Evolutionary conservation across 176 grass and related monocot genomes (phyloP).

Genomic region (Phragmites australis): DNA sequence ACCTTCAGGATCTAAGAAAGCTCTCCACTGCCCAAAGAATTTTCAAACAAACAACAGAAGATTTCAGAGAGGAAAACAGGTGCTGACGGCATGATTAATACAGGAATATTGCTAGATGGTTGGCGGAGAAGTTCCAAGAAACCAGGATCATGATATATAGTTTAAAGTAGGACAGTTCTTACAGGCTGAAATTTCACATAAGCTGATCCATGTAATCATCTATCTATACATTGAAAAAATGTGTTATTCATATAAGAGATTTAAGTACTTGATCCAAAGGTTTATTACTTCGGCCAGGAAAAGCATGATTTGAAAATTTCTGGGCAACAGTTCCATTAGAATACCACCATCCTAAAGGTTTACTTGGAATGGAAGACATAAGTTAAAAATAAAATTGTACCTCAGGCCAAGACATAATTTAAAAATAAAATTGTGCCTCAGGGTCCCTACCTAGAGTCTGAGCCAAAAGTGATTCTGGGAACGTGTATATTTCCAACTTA

Average conservation of each 20-base stretch:
- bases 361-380: conserved; percentile 8
- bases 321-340: not conserved
- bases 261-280: not conserved
- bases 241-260: not conserved
- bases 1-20: conserved; percentile 93
- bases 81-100: conserved; percentile 17
- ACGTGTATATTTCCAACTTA: conserved; percentile 1
- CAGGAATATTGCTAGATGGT: conserved; percentile 18
- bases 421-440: conserved; percentile 15
- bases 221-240: not conserved
- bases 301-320: conserved; percentile 7
- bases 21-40: conserved; percentile 63
- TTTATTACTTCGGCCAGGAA: conserved; percentile 8
- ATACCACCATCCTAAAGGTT: not conserved
- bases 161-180: conserved; percentile 8
- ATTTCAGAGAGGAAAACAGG: conserved; percentile 14
- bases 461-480: not conserved
- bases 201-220: not conserved
- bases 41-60: conserved; percentile 27
- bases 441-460: conserved; percentile 19
- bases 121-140: not conserved
- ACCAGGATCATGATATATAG: not conserved
- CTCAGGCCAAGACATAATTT: not conserved
- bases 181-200: not conserved
- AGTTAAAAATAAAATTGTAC: conserved; percentile 14